These are phyloP conservation scores for Fonsecaea multimorphosa DNA, from an alignment of 2,329 filamentous ascomycete species.

Conservation along the genomic window DNA sequence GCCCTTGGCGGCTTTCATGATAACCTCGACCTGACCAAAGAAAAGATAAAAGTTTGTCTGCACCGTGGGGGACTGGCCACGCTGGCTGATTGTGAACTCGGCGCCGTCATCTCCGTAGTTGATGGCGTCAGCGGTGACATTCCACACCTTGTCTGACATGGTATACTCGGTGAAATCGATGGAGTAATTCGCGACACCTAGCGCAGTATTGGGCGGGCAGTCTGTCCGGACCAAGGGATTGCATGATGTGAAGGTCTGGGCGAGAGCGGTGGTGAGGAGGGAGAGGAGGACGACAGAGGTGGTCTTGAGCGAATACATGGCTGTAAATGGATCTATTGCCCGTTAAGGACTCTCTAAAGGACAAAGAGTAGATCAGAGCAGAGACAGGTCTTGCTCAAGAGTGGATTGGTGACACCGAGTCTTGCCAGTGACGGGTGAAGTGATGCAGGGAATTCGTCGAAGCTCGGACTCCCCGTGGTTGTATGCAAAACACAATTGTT, in stretches of 20 bases:
- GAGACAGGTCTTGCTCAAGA: slow-evolving; percentile 22
- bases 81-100: slow-evolving; percentile 71
- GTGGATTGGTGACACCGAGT: slow-evolving; percentile 26
- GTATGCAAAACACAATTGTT: slow-evolving; percentile 14
- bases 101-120: slow-evolving; percentile 69
- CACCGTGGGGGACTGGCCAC: slow-evolving; percentile 78
- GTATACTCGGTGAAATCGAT: slow-evolving; percentile 61
- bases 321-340: slow-evolving; percentile 2
- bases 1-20: slow-evolving; percentile 76
- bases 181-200: slow-evolving; percentile 63
- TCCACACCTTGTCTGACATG: slow-evolving; percentile 67
- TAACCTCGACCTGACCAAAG: slow-evolving; percentile 78
- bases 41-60: slow-evolving; percentile 84
- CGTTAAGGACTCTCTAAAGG: not conserved
- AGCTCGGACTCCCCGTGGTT: slow-evolving; percentile 28
- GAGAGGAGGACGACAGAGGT: slow-evolving; percentile 38
- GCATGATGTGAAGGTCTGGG: slow-evolving; percentile 79
- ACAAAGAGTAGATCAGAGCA: slow-evolving; percentile 8
- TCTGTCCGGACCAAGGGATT: slow-evolving; percentile 72
- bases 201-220: slow-evolving; percentile 74
- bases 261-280: slow-evolving; percentile 60
- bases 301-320: slow-evolving; percentile 28
- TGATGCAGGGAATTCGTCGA: slow-evolving; percentile 19
- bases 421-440: slow-evolving; percentile 24
- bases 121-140: slow-evolving; percentile 70